These are phyloP conservation scores for Mikania micrantha DNA, from an alignment of 129 eudicot genomes.

Conservation along the genomic window DNA sequence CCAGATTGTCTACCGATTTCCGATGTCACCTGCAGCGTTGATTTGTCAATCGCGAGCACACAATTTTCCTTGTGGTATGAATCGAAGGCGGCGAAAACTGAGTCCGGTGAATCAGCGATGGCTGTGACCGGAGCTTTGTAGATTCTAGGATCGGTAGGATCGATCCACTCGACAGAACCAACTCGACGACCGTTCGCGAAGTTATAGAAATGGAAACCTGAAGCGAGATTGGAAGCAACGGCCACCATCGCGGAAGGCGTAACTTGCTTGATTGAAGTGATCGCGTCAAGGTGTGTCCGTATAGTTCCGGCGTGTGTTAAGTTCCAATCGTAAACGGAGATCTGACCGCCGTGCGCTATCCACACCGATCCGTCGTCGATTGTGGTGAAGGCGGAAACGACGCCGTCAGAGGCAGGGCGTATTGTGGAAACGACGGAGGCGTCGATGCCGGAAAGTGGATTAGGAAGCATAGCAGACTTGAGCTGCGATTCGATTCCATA, in stretches of 20 bases:
- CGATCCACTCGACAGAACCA: slow-evolving; percentile 63
- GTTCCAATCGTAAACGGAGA: slow-evolving; percentile 58
- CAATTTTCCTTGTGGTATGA: slow-evolving; percentile 72
- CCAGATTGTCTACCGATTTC: slow-evolving; percentile 75
- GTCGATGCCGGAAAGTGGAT: slow-evolving; percentile 53
- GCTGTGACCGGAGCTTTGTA: slow-evolving; percentile 69
- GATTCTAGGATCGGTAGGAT: slow-evolving; percentile 62
- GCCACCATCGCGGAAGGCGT: slow-evolving; percentile 43
- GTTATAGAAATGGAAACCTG: slow-evolving; percentile 64
- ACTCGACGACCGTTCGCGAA: slow-evolving; percentile 40
- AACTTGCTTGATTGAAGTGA: slow-evolving; percentile 38
- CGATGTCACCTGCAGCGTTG: slow-evolving; percentile 33
- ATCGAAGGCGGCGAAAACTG: slow-evolving; percentile 52
- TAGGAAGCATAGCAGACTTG: slow-evolving; percentile 45
- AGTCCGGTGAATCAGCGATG: slow-evolving; percentile 34
- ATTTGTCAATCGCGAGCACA: slow-evolving; percentile 53
- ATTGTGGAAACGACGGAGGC: slow-evolving; percentile 32
- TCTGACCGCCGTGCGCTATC: slow-evolving; percentile 75
- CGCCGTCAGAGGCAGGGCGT: slow-evolving; percentile 48
- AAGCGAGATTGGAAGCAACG: slow-evolving; percentile 36
- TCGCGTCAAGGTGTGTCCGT: slow-evolving; percentile 65
- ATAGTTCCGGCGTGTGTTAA: slow-evolving; percentile 44
- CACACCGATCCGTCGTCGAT: slow-evolving; percentile 55
- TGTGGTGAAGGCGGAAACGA: slow-evolving; percentile 47
- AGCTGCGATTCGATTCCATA: slow-evolving; percentile 66